Evolutionary conservation across 2,329 filamentous ascomycete species (phyloP).

Genomic region (Phyllosticta ampelicida): DNA sequence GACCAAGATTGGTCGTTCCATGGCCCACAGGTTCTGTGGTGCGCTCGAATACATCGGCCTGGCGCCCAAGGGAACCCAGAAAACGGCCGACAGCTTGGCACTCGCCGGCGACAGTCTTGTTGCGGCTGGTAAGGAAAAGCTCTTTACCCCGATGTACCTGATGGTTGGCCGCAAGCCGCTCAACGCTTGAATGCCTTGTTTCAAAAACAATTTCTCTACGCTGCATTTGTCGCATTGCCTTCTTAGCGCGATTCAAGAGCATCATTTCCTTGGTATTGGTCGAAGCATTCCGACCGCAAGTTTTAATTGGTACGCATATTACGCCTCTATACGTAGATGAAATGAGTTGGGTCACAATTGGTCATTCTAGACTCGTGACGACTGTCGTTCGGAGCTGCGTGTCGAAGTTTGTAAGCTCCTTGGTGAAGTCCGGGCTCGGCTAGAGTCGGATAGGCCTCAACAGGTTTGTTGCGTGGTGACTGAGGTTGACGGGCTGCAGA

Average conservation of each 20-base stretch:
- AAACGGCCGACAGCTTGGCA: conserved; percentile 86
- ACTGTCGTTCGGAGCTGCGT: neutral
- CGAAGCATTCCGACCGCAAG: neutral
- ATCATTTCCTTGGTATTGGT: neutral
- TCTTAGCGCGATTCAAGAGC: neutral
- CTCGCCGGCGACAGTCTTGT: conserved; percentile 75
- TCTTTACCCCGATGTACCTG: conserved; percentile 99
- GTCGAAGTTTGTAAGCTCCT: neutral
- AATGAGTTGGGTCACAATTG: neutral
- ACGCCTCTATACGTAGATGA: neutral
- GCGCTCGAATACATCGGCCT: conserved; percentile 62
- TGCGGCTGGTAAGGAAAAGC: conserved; percentile 71
- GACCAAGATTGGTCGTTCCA: conserved; percentile 69
- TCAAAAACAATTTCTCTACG: neutral
- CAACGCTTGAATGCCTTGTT: conserved; percentile 7
- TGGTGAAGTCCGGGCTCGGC: neutral
- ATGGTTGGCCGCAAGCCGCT: conserved; percentile 84
- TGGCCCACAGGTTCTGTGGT: conserved; percentile 69
- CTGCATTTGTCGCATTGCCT: neutral
- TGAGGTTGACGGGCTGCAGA: neutral
- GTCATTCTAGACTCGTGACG: neutral
- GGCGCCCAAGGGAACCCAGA: conserved; percentile 75
- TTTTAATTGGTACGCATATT: neutral
- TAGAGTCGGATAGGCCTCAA: neutral
- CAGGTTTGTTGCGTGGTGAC: neutral